These are phyloP conservation scores for Boletus mariae DNA, from an alignment of 1,284 basidiomycete species.

Conservation along the genomic window DNA sequence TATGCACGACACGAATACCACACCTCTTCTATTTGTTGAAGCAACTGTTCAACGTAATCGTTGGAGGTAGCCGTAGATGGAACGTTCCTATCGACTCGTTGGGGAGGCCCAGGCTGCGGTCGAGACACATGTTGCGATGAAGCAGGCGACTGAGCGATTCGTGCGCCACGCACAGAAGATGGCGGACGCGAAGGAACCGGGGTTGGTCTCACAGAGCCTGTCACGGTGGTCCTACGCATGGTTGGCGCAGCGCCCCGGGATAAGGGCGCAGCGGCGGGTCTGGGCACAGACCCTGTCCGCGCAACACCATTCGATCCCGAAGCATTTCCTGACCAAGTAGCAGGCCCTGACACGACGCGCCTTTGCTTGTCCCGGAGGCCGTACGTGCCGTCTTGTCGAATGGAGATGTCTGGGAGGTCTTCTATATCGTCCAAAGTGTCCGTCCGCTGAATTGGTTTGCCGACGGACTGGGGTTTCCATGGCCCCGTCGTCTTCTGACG, in stretches of 20 bases:
- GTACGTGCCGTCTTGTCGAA: slow-evolving; percentile 41
- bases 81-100: slow-evolving; percentile 6
- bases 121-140: slow-evolving; percentile 23
- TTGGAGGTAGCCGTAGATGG: slow-evolving; percentile 4
- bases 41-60: slow-evolving; percentile 29
- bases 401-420: slow-evolving; percentile 56
- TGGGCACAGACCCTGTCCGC: slow-evolving; percentile 4
- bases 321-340: slow-evolving; percentile 8
- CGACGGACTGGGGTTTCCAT: slow-evolving; percentile 25
- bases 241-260: slow-evolving; percentile 11
- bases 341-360: slow-evolving; percentile 6
- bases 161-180: slow-evolving; percentile 15
- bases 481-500: slow-evolving; percentile 48
- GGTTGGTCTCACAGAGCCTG: slow-evolving; percentile 11
- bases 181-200: slow-evolving; percentile 15
- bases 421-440: slow-evolving; percentile 40
- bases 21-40: slow-evolving; percentile 48
- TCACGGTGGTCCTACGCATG: slow-evolving; percentile 11
- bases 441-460: slow-evolving; percentile 12
- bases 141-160: slow-evolving; percentile 13
- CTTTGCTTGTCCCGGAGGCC: slow-evolving; percentile 27
- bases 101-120: slow-evolving; percentile 13
- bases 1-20: slow-evolving; percentile 15
- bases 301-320: slow-evolving; percentile 4
- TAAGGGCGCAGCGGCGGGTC: slow-evolving; percentile 6